Base-by-base conservation (phyloP, 192 early-diverging fungal species). In the Mortierella claussenii region DNA sequence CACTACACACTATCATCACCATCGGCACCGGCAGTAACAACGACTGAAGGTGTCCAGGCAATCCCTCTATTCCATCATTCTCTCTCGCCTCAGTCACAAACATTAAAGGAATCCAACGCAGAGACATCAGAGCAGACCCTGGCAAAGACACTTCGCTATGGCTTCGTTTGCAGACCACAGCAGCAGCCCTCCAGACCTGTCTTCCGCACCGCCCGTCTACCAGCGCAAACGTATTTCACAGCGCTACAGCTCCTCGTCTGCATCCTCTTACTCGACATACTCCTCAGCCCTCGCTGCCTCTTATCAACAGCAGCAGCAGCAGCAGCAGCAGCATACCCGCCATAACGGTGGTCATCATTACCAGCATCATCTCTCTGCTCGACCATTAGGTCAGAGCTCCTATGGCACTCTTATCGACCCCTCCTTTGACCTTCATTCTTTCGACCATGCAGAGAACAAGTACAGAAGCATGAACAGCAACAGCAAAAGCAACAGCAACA, bases 241-340 rank as follows among this genome's bases (percentile, higher is more conserved):
- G n/a, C 45, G 69, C 3, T 74, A 65, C 49, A 49, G 52, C 11
- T 27, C 69, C 26, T 65, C 61, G 3, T 34, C 49, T 8, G 45
- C 69, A 23, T 73, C 69, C 0, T 74, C 69, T 20, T 74, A 74
- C 55, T 44, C 69, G 34, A 53, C 46, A 11, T 74, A 74, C 43
- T 74, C 69, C 23, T 74, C 69, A 26, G 69, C 69, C 42, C 56
- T 74, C 27, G 61, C 69, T 1, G 60, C 69, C 2, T 64, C 69
- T 3, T 74, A 58, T 28, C 69, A 71, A 24, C 69, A 53, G 33
- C 57, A 60, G 9, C 49, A 52, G 28, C 43, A 51, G 11, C 65
- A 55, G 4, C 64, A 56, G 32, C 64, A 54, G 9, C 64, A 48
- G n/a, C n/a, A n/a, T n/a, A n/a, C n/a, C n/a, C n/a, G n/a, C n/a